Percentiles rank a stretch among this genome's conserved stretches.
These are phyloP conservation scores for Leishmania mexicana DNA, from an alignment of 208 protist genomes.

Conservation along the genomic window DNA sequence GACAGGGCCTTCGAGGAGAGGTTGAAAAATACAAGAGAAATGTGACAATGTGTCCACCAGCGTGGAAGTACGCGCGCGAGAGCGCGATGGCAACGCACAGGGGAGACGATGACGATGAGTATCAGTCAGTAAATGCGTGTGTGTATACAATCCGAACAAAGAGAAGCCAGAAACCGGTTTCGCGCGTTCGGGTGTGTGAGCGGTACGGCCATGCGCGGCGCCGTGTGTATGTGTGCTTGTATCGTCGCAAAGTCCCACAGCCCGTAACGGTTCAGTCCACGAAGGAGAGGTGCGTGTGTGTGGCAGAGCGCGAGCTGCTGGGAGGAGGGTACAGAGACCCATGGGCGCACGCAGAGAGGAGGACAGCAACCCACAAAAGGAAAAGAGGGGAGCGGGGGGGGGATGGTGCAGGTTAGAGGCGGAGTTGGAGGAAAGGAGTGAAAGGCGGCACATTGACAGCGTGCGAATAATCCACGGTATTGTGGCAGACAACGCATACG, in stretches of 20 bases:
- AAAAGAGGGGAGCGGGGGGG: neutral
- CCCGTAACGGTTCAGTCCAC: neutral
- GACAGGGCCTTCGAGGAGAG: neutral
- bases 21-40: neutral
- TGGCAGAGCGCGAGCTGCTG: conserved; percentile 1
- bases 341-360: neutral
- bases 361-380: neutral
- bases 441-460: neutral
- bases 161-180: neutral
- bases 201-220: neutral
- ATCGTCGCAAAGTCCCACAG: neutral
- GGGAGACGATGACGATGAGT: neutral
- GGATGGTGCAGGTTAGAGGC: neutral
- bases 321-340: neutral
- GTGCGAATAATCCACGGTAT: neutral
- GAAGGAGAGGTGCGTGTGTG: neutral
- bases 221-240: neutral
- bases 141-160: conserved; percentile 1
- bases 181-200: neutral
- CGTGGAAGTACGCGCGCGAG: neutral
- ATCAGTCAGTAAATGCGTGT: neutral
- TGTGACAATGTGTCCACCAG: neutral
- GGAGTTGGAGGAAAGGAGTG: neutral
- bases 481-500: neutral
- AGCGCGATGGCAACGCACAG: neutral